Percentiles rank a stretch among this genome's conserved stretches.
These are phyloP conservation scores for Myxozyma neotropica DNA, from an alignment of 805 yeast genomes.

Conservation along the genomic window DNA sequence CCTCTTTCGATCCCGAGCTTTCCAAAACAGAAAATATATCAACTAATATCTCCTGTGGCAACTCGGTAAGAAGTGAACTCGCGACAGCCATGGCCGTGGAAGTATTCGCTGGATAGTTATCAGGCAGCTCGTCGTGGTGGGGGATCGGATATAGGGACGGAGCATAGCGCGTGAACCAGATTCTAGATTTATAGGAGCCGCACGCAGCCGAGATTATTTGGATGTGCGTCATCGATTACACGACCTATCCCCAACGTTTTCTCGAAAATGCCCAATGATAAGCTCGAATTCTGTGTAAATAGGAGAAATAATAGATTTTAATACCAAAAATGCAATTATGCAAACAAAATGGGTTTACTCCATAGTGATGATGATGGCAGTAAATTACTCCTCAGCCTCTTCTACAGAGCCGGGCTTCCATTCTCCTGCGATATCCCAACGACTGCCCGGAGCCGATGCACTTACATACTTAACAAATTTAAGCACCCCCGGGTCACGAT, in stretches of 20 bases:
- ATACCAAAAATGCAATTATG: not conserved
- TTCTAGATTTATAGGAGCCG: not conserved
- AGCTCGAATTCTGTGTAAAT: not conserved
- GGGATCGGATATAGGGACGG: no score
- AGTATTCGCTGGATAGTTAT: not conserved
- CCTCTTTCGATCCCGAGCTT: not conserved
- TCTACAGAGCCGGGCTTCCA: slow-evolving; percentile 49
- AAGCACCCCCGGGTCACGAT: slow-evolving; percentile 83
- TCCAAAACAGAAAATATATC: slow-evolving; percentile 13
- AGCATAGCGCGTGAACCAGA: not conserved
- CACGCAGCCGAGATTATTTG: not conserved
- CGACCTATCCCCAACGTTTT: not conserved
- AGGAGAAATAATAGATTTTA: not conserved
- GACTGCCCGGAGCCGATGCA: slow-evolving; percentile 79
- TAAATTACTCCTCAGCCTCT: not conserved
- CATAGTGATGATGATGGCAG: no score
- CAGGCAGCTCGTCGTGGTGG: no score
- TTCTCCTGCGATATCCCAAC: slow-evolving; percentile 86
- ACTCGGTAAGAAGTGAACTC: slow-evolving; percentile 2
- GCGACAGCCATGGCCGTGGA: slow-evolving; percentile 15
- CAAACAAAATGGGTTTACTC: not conserved
- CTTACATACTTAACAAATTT: slow-evolving; percentile 92
- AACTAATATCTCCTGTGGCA: slow-evolving; percentile 22
- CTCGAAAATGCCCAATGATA: not conserved
- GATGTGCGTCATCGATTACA: not conserved